phyloP scores from a whole-genome alignment of 805 yeast species.

The Candida gorgasii region DNA sequence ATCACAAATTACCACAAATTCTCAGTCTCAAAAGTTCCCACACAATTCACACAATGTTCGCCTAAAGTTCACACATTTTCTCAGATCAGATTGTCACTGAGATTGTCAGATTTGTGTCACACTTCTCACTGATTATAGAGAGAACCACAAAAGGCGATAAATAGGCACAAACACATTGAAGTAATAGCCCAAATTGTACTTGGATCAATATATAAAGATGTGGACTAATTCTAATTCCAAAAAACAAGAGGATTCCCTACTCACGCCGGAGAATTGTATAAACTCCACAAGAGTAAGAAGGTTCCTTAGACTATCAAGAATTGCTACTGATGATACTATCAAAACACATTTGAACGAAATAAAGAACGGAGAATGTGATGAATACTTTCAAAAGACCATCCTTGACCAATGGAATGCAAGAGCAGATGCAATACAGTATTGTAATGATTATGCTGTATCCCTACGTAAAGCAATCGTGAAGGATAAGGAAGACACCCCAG shows the following conservation, averaged over 20 bases:
- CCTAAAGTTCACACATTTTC: no score
- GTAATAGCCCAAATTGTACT: no score
- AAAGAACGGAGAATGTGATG: slow-evolving; percentile 24
- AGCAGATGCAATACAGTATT: slow-evolving; percentile 29
- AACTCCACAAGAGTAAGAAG: slow-evolving; percentile 35
- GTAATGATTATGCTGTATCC: slow-evolving; percentile 26
- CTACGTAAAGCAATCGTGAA: slow-evolving; percentile 22
- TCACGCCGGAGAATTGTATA: slow-evolving; percentile 34
- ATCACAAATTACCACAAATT: no score
- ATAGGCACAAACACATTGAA: no score
- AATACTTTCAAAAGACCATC: slow-evolving; percentile 27
- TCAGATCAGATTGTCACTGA: no score
- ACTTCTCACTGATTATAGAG: neutral
- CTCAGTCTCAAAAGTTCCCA: neutral
- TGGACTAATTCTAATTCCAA: neutral
- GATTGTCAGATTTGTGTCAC: no score
- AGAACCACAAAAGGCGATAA: no score
- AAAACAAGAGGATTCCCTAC: slow-evolving; percentile 1
- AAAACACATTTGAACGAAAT: slow-evolving; percentile 39
- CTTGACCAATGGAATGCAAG: slow-evolving; percentile 41
- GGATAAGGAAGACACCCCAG: slow-evolving; percentile 9
- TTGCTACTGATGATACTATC: slow-evolving; percentile 42
- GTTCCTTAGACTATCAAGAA: slow-evolving; percentile 39
- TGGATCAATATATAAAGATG: no score
- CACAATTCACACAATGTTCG: neutral